Conservation (phyloP, 192 early-diverging fungal genomes). For the Radiomyces spectabilis region DNA sequence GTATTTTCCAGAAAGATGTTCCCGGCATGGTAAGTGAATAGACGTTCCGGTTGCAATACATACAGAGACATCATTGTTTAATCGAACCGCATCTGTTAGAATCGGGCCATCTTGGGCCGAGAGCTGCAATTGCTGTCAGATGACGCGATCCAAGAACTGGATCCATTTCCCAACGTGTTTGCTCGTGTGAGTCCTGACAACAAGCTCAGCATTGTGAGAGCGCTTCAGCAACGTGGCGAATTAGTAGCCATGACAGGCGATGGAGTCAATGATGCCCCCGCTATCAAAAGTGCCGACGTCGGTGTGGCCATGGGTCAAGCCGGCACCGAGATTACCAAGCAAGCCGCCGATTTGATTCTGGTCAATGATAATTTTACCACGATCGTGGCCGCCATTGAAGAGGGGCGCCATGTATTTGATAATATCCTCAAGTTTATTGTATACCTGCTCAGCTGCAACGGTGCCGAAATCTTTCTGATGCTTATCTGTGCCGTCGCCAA, state of each 20-base stretch:
- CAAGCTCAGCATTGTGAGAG: conserved; percentile 90
- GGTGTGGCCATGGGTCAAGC: conserved; percentile 94
- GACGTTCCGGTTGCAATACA: no score
- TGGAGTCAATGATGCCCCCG: conserved; percentile 89
- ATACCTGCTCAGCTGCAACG: conserved; percentile 90
- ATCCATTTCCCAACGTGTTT: conserved; percentile 92
- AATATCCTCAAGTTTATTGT: conserved; percentile 97
- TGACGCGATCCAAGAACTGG: conserved; percentile 68
- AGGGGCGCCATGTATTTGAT: conserved; percentile 92
- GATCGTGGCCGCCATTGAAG: conserved; percentile 84
- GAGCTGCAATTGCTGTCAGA: conserved; percentile 89
- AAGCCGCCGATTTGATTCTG: conserved; percentile 92
- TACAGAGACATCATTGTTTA: no score
- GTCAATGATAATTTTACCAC: conserved; percentile 92
- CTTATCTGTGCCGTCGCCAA: conserved; percentile 67
- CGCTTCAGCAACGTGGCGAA: conserved; percentile 68
- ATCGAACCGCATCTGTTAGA: no score
- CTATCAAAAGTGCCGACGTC: conserved; percentile 92
- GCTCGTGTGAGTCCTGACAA: conserved; percentile 93
- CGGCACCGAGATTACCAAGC: conserved; percentile 95
- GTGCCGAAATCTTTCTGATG: conserved; percentile 88
- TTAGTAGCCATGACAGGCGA: conserved; percentile 89
- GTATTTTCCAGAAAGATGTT: conserved; percentile 66
- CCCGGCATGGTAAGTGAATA: conserved; percentile 25
- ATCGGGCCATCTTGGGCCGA: conserved; percentile 75